Conservation (phyloP, 2,329 filamentous ascomycete species). For the Zymoseptoria ardabiliae region DNA sequence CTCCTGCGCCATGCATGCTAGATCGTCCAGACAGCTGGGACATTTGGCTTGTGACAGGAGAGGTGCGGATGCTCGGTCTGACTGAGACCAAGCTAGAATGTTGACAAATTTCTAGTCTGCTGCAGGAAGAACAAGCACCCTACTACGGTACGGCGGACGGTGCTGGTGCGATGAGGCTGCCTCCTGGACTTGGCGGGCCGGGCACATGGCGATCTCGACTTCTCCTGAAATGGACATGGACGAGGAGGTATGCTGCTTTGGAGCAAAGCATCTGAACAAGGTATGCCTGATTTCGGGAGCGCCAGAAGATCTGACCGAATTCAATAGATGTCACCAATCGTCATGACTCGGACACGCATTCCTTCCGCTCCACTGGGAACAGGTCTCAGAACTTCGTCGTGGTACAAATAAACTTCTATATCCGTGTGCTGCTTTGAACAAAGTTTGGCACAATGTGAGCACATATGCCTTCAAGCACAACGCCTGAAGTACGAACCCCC, state of each 20-base stretch:
- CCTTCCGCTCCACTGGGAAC: background rate
- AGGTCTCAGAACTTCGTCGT: background rate
- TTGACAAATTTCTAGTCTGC: background rate
- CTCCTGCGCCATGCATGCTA: background rate
- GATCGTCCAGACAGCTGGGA: background rate
- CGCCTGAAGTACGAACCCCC: too few species aligned
- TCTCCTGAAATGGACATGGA: background rate
- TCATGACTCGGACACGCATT: background rate
- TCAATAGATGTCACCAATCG: background rate
- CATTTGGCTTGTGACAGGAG: background rate
- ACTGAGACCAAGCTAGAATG: background rate
- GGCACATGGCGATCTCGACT: background rate
- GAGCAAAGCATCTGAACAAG: background rate
- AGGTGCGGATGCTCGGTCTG: background rate
- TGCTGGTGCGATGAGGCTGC: background rate
- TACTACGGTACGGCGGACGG: background rate
- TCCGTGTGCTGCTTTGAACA: background rate
- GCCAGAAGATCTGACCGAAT: background rate
- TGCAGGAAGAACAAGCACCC: background rate
- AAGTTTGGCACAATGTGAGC: background rate
- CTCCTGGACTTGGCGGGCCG: background rate
- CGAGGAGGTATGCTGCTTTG: background rate
- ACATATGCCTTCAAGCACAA: background rate
- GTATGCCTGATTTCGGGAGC: background rate
- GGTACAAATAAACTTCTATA: background rate